Evolutionary conservation across 306 rosid species (phyloP), one percentile per base, ranked within the genome.

Genomic region (Luffa aegyptiaca): DNA sequence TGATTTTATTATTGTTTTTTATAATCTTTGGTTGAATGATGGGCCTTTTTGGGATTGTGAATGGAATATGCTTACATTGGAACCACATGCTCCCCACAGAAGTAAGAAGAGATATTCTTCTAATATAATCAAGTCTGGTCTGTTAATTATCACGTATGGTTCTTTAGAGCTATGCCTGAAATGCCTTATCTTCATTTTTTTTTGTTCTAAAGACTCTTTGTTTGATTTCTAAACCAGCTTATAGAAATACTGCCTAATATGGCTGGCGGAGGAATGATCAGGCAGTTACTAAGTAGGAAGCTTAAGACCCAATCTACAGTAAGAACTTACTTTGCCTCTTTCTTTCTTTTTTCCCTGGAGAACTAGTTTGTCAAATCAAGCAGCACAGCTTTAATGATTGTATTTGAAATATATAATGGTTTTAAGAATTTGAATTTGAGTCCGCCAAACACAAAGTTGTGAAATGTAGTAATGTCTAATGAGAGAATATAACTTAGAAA

Each of bases 211-310:
- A 26, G 69, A 69, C 53, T 69, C 16, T n/a, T 42, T 69, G 4
- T 63, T 21, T 70, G 56, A 11, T 16, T 63, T 44, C 76, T 70
- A 2, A 72, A 13, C 20, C 77, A 48, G 41, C 45, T 73, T 84
- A 89, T 21, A 4, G 88, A 82, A 82, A 55, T 35, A 41, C 81
- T 69, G 82, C 73, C 84, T 57, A 83, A 76, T 77, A 92, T 93
- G 98, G 97, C 92, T 89, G 93, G 97, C 80, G 90, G 92, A 86
- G 88, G 68, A 55, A 76, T 87, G 76, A 80, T 93, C 84, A 81
- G 79, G 79, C 93, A 87, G 83, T 84, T 90, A 73, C 83, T 90
- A 82, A 87, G 59, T 61, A 49, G 93, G 86, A 90, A 92, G 78
- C 88, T 93, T 86, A 73, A 73, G 20, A 73, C 45, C 13, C 59